phyloP scores from a whole-genome alignment of 2,329 filamentous ascomycete genomes.

The Colletotrichum navitas region DNA sequence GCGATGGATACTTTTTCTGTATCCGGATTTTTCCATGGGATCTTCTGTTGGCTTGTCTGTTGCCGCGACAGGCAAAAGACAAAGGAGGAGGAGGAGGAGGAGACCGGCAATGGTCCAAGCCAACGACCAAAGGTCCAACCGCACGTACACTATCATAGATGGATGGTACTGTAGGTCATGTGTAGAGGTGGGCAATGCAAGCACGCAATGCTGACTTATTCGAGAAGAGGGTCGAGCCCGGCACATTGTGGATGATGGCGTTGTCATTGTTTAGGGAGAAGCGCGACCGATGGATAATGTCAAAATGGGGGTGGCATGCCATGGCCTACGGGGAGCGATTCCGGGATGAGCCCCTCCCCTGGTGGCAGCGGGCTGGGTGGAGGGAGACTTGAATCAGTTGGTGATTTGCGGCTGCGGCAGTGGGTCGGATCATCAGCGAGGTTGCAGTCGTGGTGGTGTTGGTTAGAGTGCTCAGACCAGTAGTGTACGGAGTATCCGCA shows the following conservation, averaged over 20 bases:
- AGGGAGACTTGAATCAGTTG: slow-evolving; percentile 24
- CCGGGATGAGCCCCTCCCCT: slow-evolving; percentile 14
- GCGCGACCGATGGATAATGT: neutral
- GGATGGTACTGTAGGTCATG: neutral
- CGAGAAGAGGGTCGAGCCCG: neutral
- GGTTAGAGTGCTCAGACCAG: neutral
- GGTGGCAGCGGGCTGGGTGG: neutral
- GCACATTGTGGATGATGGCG: neutral
- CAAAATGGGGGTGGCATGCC: neutral
- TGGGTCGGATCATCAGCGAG: slow-evolving; percentile 31
- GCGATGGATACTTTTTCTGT: neutral
- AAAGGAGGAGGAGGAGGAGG: too few relatives aligned
- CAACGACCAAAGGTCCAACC: neutral
- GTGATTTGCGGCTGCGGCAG: slow-evolving; percentile 30
- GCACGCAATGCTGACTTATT: slow-evolving; percentile 6
- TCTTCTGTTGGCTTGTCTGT: neutral
- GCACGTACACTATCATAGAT: too few relatives aligned
- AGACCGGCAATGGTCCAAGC: neutral
- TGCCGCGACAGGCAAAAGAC: neutral
- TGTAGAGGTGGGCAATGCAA: neutral
- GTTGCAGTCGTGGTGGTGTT: slow-evolving; percentile 15
- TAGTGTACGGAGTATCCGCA: neutral
- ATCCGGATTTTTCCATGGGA: neutral
- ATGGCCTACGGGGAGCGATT: slow-evolving; percentile 29
- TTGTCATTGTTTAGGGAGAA: neutral